Base-by-base conservation (phyloP, 495 filamentous ascomycete genomes). In the Hyaloscypha bicolor region DNA sequence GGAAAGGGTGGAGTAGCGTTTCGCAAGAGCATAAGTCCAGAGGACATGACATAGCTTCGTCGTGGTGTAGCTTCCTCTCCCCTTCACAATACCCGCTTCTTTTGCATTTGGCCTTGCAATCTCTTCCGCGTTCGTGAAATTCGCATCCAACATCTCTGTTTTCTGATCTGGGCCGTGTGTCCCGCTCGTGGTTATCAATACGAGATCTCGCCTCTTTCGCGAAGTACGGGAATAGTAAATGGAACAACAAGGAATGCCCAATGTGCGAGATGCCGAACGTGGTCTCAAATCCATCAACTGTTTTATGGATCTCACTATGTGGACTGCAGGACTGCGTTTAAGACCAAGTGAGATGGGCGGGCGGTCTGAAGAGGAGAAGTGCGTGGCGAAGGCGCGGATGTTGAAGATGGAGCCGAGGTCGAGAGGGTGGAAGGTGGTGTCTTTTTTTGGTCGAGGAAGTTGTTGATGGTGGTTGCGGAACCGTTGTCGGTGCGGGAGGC, bases 171-270 rank as follows among this genome's bases (percentile, higher is more conserved):
- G 74, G 57, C 78, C 77, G 59, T 79, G 77, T 0, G 76, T 78
- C 32, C 78, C 74, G 53, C 73, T 77, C 3, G 71, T 31, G 4
- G 70, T 72, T 32, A 79, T 65, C 67, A 84, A 78, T 56, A 85
- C 76, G 25, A 25, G 25, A 25, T 51, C 83, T 81, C 1, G 82
- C 82, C 42, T 79, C 76, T 21, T 78, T 69, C 4, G 81, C 81
- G 62, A 86, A 79, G 45, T 74, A 67, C 8, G 82, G 76, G 6
- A 76, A 72, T 31, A 85, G 75, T 22, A 86, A 78, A 56, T 79
- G 82, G 71, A 84, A 85, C 22, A 86, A 80, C 0, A 85, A 74
- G 16, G 85, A 81, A 63, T 79, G 76, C 4, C 78, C 77, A n/a
- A 79, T 69, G 55, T 79, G 77, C 55, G 71, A 77, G 51, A 79